Conservation (phyloP, 148 eudicot genomes). For the Camellia lanceoleosa region DNA sequence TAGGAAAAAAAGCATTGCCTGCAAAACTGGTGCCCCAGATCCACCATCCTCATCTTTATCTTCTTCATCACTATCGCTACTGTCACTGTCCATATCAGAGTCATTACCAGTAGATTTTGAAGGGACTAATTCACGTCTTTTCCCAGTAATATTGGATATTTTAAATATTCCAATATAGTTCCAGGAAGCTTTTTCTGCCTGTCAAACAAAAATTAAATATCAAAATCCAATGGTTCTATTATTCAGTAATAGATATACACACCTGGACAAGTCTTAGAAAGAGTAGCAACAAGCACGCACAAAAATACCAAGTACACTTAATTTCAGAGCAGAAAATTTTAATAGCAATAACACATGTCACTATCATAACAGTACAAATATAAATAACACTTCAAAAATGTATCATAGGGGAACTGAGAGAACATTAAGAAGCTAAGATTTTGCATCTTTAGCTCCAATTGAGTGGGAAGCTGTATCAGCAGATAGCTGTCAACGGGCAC, state of each 20-base stretch:
- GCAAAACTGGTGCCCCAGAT: constrained; percentile 57
- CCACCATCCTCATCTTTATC: constrained; percentile 51
- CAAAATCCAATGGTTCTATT: neutral
- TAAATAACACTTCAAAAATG: neutral
- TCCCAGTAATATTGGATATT: constrained; percentile 75
- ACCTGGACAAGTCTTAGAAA: neutral
- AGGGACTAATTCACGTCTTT: constrained; percentile 72
- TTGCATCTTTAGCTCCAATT: neutral
- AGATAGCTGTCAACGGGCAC: neutral
- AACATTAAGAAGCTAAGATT: neutral
- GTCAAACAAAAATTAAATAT: constrained; percentile 15
- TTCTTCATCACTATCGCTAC: constrained; percentile 66
- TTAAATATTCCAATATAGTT: constrained; percentile 81
- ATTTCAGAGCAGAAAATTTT: constrained; percentile 1
- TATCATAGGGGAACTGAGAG: neutral
- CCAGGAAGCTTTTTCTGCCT: constrained; percentile 73
- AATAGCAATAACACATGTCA: neutral
- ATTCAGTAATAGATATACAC: neutral
- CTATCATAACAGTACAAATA: neutral
- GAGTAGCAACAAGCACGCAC: neutral
- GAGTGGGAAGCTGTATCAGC: neutral
- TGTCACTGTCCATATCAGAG: constrained; percentile 73
- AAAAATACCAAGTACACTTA: neutral
- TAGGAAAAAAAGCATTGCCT: constrained; percentile 39
- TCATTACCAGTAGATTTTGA: constrained; percentile 39